Percentiles rank a stretch among this genome's conserved stretches.
Evolutionary conservation across 202 grass and related monocot species (phyloP).

Genomic region (Musa balbisiana): DNA sequence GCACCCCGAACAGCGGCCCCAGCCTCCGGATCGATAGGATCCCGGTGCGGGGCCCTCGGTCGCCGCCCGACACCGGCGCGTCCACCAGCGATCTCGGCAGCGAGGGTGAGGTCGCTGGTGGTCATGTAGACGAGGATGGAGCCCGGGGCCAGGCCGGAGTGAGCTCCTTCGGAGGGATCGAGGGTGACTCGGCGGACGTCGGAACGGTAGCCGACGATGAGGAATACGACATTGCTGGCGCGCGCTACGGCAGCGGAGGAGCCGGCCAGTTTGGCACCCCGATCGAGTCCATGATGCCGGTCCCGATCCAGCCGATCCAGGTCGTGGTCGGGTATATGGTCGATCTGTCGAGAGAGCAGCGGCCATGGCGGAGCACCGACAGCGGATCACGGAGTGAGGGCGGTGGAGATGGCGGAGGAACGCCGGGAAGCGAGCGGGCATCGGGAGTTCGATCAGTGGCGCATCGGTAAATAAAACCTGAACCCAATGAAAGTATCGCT

Average conservation of each 20-base stretch:
- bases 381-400: constrained; percentile 6
- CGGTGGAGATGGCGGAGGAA: constrained; percentile 32
- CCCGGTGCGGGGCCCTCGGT: constrained; percentile 60
- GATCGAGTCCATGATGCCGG: constrained; percentile 79
- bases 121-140: constrained; percentile 87
- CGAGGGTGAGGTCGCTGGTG: constrained; percentile 77
- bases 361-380: constrained; percentile 36
- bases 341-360: constrained; percentile 10
- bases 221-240: constrained; percentile 67
- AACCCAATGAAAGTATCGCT: neutral
- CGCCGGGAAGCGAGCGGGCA: constrained; percentile 23
- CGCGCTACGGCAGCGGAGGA: constrained; percentile 44
- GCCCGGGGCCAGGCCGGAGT: constrained; percentile 49
- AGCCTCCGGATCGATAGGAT: constrained; percentile 54
- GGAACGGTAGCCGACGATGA: constrained; percentile 89
- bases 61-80: constrained; percentile 68
- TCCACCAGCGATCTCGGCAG: constrained; percentile 58
- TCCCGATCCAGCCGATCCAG: constrained; percentile 87
- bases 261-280: constrained; percentile 37
- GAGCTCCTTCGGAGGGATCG: constrained; percentile 46
- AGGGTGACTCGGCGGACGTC: constrained; percentile 65
- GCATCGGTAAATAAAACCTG: constrained; percentile 17
- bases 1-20: constrained; percentile 58
- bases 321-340: constrained; percentile 43
- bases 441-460: constrained; percentile 15